Base-by-base conservation (phyloP, 257 asterid genomes). In the Phtheirospermum japonicum region DNA sequence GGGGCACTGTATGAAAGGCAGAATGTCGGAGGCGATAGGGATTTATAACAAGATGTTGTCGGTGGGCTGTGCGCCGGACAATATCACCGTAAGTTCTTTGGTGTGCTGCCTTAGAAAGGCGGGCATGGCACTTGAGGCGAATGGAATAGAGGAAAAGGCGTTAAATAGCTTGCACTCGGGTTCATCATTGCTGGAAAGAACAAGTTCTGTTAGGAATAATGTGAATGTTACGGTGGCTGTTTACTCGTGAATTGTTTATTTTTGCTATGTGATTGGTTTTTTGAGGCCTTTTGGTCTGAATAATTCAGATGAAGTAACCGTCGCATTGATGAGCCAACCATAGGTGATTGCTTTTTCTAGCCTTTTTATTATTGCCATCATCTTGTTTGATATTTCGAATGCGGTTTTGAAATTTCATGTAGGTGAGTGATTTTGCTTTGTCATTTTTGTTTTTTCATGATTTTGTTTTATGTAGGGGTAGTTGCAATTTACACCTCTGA, bases 1-100 rank as follows among this genome's bases (percentile, higher is more conserved):
- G 36, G 99, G 99, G 70, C 96, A 89, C 61, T 89, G 99, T 80
- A 86, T 89, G 98, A 92, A 89, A 80, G 98, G 98, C 67, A 86
- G 93, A 80, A 79, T 85, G 88, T 48, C 52, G 66, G 97, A 89
- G 67, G 95, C 95, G 32, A 73, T 86, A 64, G 71, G 67, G 43
- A 59, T 92, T 62, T 92, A 80, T 62, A 64, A 76, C 64, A 86
- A 83, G 80, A 92, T 89, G 98, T 55, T 83, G 65, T 68, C 73
- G 31, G 76, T 83, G 45, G 93, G 89, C 31, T 86, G 97, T 75
- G 76, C 62, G 36, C 97, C 97, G 0, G 98, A 92, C 72, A 61
- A 63, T 49, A 73, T 88, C 34, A 80, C 95, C 6, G 16, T 75
- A 43, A 75, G 74, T 63, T 72, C 81, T 73, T 74, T 84, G 72